Base-by-base conservation (phyloP, 176 grass and related monocot species). In the maize (Zea mays) region DNA sequence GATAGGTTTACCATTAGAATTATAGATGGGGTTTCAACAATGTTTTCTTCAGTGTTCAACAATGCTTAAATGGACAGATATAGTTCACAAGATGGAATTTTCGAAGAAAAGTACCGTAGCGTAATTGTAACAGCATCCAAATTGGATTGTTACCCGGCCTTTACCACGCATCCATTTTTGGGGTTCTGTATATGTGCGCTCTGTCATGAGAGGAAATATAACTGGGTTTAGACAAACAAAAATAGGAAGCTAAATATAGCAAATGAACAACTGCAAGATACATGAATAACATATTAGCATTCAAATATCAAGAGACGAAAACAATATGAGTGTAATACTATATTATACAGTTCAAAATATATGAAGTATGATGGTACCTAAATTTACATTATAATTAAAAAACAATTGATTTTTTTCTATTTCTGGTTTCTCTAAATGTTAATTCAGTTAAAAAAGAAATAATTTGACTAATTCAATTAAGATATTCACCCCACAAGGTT, bases 161-260 rank as follows among this genome's bases (percentile, higher is more conserved):
- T 97, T 93, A 52, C 94, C 94, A 73, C 88, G 86, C 89, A 97
- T 97, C 91, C 94, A 97, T 79, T 93, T 97, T 46, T 84, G 72
- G 11, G 91, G 94, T 58, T 90, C 94, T 47, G 94, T 76, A 48
- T 91, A 97, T 57, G 86, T 97, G 5, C 82, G 82, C 27, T 88
- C 94, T 97, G 81, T 39, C 14, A 88, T 37, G 4, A 35, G n/a
- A 71, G 37, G 20, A 42, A 40, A 58, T 34, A 39, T 45, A 56
- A 48, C 38, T 44, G 17, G 8, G 69, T 75, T 84, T 75, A 84
- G 65, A 16, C 16, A 76, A 5, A 40, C 8, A 65, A 58, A 68
- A 70, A 39, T n/a, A 60, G 38, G 44, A 71, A 82, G 40, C 34
- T 37, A 66, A 69, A 45, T 6, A 46, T 47, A 12, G 39, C 12